These are phyloP conservation scores for Atalantia buxifolia DNA, from an alignment of 345 rosid genomes.

Conservation along the genomic window DNA sequence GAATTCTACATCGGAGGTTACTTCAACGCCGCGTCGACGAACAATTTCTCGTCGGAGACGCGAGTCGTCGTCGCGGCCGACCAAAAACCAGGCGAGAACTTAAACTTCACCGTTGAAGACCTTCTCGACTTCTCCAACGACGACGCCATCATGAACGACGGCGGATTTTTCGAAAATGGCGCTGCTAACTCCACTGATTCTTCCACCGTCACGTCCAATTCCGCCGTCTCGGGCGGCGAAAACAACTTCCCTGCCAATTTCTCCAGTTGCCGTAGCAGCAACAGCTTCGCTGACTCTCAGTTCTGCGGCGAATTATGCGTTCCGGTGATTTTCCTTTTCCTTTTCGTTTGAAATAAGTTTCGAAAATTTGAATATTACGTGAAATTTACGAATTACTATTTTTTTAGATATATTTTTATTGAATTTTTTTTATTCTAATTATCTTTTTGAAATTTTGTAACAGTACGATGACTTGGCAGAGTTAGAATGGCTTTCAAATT, in stretches of 20 bases:
- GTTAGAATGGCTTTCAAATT: constrained; percentile 81
- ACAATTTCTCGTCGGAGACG: constrained; percentile 38
- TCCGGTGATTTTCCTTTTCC: constrained; percentile 40
- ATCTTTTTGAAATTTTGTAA: not conserved
- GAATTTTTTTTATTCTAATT: not conserved
- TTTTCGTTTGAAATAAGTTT: not conserved
- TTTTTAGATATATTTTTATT: too few species aligned
- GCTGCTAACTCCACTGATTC: constrained; percentile 40
- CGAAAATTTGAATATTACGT: not conserved
- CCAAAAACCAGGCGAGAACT: constrained; percentile 37
- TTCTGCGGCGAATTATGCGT: constrained; percentile 60
- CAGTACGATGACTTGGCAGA: constrained; percentile 74
- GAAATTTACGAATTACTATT: not conserved
- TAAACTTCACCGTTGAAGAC: constrained; percentile 61
- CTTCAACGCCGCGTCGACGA: constrained; percentile 17
- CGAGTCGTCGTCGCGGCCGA: constrained; percentile 18
- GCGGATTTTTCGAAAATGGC: constrained; percentile 36
- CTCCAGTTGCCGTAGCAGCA: constrained; percentile 19
- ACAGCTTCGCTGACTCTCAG: constrained; percentile 36
- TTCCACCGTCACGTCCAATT: constrained; percentile 46
- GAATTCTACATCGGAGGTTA: constrained; percentile 33
- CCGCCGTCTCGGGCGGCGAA: constrained; percentile 42
- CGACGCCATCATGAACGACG: constrained; percentile 31
- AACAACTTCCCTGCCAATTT: constrained; percentile 15
- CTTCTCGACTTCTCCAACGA: constrained; percentile 69